These are phyloP conservation scores for Bipolaris zeicola DNA, from an alignment of 2,329 filamentous ascomycete species.

Conservation along the genomic window DNA sequence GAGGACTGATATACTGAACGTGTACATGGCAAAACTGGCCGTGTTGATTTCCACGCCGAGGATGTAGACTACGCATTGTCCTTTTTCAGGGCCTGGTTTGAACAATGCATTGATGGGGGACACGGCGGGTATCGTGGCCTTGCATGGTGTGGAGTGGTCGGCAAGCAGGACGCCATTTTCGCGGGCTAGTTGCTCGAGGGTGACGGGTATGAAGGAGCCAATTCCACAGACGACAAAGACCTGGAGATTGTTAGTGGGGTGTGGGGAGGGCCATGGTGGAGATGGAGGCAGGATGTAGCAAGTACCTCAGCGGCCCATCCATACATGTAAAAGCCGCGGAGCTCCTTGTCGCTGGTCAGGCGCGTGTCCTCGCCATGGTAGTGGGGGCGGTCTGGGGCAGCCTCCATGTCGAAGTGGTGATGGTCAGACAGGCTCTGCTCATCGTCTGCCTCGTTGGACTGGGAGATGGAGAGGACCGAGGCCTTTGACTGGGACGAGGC, in stretches of 20 bases:
- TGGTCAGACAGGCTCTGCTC: slow-evolving; percentile 48
- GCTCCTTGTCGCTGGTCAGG: slow-evolving; percentile 85
- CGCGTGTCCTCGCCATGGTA: slow-evolving; percentile 86
- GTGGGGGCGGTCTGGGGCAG: slow-evolving; percentile 50
- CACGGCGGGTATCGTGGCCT: slow-evolving; percentile 62
- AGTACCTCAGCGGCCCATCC: slow-evolving; percentile 83
- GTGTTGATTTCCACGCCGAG: slow-evolving; percentile 90
- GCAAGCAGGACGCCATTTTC: slow-evolving; percentile 87
- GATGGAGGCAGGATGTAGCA: neutral
- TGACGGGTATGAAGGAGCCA: slow-evolving; percentile 89
- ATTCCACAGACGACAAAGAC: slow-evolving; percentile 93
- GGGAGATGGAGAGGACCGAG: slow-evolving; percentile 42
- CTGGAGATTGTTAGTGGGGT: slow-evolving; percentile 21
- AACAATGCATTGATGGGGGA: slow-evolving; percentile 23
- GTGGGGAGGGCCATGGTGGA: neutral
- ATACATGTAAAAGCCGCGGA: slow-evolving; percentile 94
- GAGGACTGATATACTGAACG: slow-evolving; percentile 89
- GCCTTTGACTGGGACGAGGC: slow-evolving; percentile 43
- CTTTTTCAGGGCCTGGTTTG: slow-evolving; percentile 36
- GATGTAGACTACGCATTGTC: slow-evolving; percentile 81
- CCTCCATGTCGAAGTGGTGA: slow-evolving; percentile 41
- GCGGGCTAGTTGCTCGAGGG: slow-evolving; percentile 88
- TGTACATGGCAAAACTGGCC: slow-evolving; percentile 97
- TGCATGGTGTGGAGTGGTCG: slow-evolving; percentile 77
- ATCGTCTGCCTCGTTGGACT: slow-evolving; percentile 53